Evolutionary conservation across 352 stramenopile genomes (phyloP).

Genomic region (Thraustochytrium sp.): DNA sequence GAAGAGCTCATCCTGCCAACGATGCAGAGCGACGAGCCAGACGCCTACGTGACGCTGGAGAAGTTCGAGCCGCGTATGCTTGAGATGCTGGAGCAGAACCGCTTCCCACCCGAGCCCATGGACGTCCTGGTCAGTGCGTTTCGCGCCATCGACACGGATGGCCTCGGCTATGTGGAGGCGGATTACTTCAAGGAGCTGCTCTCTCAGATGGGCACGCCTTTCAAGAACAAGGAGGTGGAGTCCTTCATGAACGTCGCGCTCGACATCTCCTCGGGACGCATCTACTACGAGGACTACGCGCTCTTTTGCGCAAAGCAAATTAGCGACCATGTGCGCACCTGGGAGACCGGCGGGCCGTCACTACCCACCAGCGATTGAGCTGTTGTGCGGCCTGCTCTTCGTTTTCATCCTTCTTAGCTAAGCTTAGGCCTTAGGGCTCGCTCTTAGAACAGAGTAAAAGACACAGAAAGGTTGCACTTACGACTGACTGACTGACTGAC

Average conservation of each 20-base stretch:
- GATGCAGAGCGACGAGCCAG: conserved; percentile 73
- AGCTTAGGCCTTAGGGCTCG: too few species aligned
- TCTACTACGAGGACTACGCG: conserved; percentile 85
- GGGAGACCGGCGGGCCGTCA: too few species aligned
- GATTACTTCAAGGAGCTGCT: conserved; percentile 77
- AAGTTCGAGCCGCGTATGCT: conserved; percentile 87
- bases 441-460: too few species aligned
- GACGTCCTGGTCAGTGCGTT: conserved; percentile 69
- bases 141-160: conserved; percentile 49
- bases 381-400: too few species aligned
- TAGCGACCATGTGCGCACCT: background rate
- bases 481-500: too few species aligned
- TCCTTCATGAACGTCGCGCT: conserved; percentile 71
- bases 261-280: conserved; percentile 69
- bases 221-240: conserved; percentile 81
- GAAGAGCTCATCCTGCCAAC: conserved; percentile 81
- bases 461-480: too few species aligned
- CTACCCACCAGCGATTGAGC: too few species aligned
- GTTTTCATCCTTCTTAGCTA: too few species aligned
- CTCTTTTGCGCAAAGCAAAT: conserved; percentile 40
- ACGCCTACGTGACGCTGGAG: conserved; percentile 77
- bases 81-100: conserved; percentile 73
- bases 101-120: conserved; percentile 76
- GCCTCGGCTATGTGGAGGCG: conserved; percentile 75
- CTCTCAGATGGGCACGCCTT: conserved; percentile 73